Percentiles rank a stretch among this genome's conserved stretches.
Evolutionary conservation across 2,329 filamentous ascomycete species (phyloP).

Genomic region (Tympanopsis confertula): DNA sequence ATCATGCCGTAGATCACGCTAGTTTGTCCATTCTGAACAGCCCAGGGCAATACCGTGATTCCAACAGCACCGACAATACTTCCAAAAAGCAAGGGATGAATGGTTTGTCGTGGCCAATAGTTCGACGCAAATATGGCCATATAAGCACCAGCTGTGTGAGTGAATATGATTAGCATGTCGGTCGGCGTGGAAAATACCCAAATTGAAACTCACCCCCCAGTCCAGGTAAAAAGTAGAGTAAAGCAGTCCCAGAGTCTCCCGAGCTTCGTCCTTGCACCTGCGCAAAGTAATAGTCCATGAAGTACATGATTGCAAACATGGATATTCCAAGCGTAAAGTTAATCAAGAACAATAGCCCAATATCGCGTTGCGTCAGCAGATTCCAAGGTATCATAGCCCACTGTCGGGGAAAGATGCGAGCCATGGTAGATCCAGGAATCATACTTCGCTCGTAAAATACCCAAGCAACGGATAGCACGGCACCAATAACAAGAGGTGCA

Average conservation of each 20-base stretch:
- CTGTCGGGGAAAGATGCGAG: conserved; percentile 37
- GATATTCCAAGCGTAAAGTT: conserved; percentile 48
- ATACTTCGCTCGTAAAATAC: conserved; percentile 42
- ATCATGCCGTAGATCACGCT: conserved; percentile 53
- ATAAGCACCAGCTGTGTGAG: conserved; percentile 35
- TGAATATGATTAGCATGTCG: neutral
- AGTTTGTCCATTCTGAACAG: conserved; percentile 34
- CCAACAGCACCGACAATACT: conserved; percentile 44
- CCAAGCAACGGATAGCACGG: conserved; percentile 25
- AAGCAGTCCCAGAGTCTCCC: conserved; percentile 37
- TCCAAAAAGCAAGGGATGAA: conserved; percentile 43
- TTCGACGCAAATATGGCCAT: conserved; percentile 48
- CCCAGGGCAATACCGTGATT: conserved; percentile 44
- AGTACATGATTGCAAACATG: conserved; percentile 50
- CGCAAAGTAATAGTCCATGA: conserved; percentile 57
- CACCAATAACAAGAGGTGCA: conserved; percentile 32
- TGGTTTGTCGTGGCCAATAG: conserved; percentile 47
- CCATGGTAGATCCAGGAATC: conserved; percentile 31
- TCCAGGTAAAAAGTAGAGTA: conserved; percentile 55
- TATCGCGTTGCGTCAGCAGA: conserved; percentile 43
- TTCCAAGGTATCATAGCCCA: conserved; percentile 53
- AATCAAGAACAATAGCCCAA: conserved; percentile 47
- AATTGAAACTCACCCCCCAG: conserved; percentile 32
- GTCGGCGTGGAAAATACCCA: neutral
- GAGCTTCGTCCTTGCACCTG: conserved; percentile 29